These are phyloP conservation scores for Nannochloris sp. DNA, from an alignment of 139 green algal genomes.

Conservation along the genomic window DNA sequence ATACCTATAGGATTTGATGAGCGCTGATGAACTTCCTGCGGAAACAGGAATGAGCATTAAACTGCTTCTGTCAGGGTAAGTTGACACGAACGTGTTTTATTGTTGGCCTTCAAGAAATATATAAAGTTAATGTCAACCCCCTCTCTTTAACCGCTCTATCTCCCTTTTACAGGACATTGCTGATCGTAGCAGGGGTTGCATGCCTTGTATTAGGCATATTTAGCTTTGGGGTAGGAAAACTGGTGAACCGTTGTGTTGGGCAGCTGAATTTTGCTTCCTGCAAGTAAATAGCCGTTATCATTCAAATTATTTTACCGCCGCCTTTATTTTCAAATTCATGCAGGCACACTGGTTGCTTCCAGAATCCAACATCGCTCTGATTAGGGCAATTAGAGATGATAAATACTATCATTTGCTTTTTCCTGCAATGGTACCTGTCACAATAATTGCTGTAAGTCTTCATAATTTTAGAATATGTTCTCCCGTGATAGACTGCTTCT, in stretches of 20 bases:
- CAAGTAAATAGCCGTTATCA: too few species aligned
- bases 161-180: background rate
- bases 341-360: constrained; percentile 16
- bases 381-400: background rate
- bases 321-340: too few species aligned
- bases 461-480: too few species aligned
- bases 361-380: background rate
- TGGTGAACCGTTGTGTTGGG: background rate
- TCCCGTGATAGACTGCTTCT: too few species aligned
- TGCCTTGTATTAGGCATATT: background rate
- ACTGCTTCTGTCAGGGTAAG: constrained; percentile 8
- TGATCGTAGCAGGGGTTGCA: background rate
- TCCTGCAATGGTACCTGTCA: constrained; percentile 29
- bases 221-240: background rate
- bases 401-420: constrained; percentile 31
- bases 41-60: background rate
- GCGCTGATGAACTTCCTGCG: background rate
- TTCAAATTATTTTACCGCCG: background rate
- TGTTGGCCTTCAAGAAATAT: background rate
- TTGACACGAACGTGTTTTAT: background rate
- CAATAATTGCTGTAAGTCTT: constrained; percentile 11
- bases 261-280: background rate
- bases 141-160: background rate
- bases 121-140: too few species aligned
- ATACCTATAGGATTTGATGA: constrained; percentile 24